Conservation (phyloP, 768 basidiomycete genomes). For the Lactarius trivialis region DNA sequence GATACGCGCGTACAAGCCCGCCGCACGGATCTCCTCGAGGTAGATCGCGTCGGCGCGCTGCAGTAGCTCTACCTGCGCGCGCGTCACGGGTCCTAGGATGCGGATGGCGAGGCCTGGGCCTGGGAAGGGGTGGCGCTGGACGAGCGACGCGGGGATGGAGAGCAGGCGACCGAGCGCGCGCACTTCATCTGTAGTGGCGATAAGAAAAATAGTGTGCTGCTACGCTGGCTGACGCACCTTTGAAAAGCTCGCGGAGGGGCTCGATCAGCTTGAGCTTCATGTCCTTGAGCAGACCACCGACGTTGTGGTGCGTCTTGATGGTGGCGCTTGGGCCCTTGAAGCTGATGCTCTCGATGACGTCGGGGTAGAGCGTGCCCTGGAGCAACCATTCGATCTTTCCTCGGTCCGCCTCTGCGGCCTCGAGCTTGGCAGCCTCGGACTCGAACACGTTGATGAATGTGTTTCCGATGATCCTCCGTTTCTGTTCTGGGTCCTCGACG, state of each 20-base stretch:
- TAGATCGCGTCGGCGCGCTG: conserved; percentile 94
- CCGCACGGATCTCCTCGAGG: conserved; percentile 95
- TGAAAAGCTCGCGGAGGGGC: conserved; percentile 95
- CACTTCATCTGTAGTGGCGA: conserved; percentile 69
- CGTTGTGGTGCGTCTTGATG: conserved; percentile 99
- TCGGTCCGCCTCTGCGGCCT: conserved; percentile 70
- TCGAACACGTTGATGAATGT: conserved; percentile 99
- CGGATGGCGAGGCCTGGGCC: conserved; percentile 98
- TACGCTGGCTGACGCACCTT: conserved; percentile 47
- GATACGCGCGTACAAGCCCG: conserved; percentile 88
- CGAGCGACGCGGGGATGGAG: conserved; percentile 85
- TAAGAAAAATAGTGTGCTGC: too few species aligned
- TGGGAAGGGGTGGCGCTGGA: conserved; percentile 97
- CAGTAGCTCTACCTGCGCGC: conserved; percentile 84
- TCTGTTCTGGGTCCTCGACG: conserved; percentile 92
- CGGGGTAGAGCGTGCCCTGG: conserved; percentile 97
- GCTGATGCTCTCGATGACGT: conserved; percentile 98
- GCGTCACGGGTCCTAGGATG: conserved; percentile 91
- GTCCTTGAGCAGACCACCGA: conserved; percentile 90
- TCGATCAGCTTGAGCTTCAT: conserved; percentile 99
- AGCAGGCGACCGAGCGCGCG: conserved; percentile 87
- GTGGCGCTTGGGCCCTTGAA: conserved; percentile 99
- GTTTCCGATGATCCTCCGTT: conserved; percentile 97
- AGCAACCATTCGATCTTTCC: conserved; percentile 95
- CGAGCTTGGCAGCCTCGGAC: conserved; percentile 85